Conservation (phyloP, 108 stramenopile genomes). For the Skeletonema menzelii region DNA sequence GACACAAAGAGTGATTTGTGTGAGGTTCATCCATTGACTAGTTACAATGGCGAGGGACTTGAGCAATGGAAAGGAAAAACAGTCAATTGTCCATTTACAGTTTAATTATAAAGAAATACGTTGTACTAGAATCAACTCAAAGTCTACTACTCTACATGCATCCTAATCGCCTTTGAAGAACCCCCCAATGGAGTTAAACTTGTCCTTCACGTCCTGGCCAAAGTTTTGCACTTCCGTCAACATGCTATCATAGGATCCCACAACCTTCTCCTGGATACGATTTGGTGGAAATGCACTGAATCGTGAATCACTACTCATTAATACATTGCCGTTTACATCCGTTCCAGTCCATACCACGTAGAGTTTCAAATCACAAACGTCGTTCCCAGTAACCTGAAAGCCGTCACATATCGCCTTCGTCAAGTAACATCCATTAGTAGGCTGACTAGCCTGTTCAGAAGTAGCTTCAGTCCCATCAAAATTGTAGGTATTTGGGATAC, state of each 20-base stretch:
- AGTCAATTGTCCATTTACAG: constrained; percentile 65
- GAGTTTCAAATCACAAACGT: constrained; percentile 76
- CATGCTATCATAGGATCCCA: constrained; percentile 17
- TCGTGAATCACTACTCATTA: constrained; percentile 74
- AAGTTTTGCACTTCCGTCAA: constrained; percentile 1
- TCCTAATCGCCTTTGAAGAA: not conserved
- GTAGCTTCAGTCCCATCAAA: constrained; percentile 56
- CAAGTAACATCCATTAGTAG: constrained; percentile 69
- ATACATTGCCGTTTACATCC: constrained; percentile 71
- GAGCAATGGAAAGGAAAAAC: constrained; percentile 60
- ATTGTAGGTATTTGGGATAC: constrained; percentile 77
- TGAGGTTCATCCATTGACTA: constrained; percentile 77
- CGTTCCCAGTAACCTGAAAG: constrained; percentile 10
- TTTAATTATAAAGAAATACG: constrained; percentile 32
- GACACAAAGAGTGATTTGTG: constrained; percentile 53
- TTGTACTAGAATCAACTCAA: not conserved
- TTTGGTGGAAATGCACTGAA: constrained; percentile 81
- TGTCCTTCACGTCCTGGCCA: constrained; percentile 19
- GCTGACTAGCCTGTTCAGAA: constrained; percentile 34
- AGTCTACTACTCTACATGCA: not conserved
- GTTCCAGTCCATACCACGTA: constrained; percentile 93
- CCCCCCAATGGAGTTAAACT: not conserved
- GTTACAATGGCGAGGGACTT: constrained; percentile 83
- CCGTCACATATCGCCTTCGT: constrained; percentile 45
- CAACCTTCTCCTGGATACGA: constrained; percentile 60